A percentile compares a stretch with the other conserved stretches of the same genome.
phyloP scores from a whole-genome alignment of 192 early-diverging fungal genomes.

The Gorgonomyces haynaldii region DNA sequence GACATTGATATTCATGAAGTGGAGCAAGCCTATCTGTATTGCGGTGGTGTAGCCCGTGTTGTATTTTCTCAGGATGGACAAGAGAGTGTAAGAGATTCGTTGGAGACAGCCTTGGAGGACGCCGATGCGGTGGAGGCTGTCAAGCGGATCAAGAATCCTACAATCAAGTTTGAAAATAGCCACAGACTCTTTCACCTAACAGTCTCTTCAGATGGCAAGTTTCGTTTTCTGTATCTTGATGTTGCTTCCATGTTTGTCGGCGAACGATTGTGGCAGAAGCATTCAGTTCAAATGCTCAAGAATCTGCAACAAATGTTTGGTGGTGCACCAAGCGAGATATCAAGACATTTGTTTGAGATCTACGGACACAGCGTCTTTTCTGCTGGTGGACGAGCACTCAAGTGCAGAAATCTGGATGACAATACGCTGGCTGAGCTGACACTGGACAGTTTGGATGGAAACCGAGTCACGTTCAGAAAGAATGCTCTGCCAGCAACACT shows the following conservation, averaged over 20 bases:
- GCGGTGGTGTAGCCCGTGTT: slow-evolving; percentile 17
- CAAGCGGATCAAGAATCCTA: slow-evolving; percentile 1
- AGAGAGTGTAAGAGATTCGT: background rate
- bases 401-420: slow-evolving; percentile 10
- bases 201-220: slow-evolving; percentile 2
- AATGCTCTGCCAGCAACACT: slow-evolving; percentile 3
- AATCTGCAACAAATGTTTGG: slow-evolving; percentile 16
- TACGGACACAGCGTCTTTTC: slow-evolving; percentile 16
- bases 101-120: slow-evolving; percentile 9
- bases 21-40: slow-evolving; percentile 12
- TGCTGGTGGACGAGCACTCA: slow-evolving; percentile 15
- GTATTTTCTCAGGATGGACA: slow-evolving; percentile 9
- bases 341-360: slow-evolving; percentile 18
- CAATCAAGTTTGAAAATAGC: background rate
- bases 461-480: slow-evolving; percentile 10
- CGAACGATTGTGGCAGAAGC: slow-evolving; percentile 15
- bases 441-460: slow-evolving; percentile 1
- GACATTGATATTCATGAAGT: background rate
- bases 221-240: slow-evolving; percentile 8
- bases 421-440: slow-evolving; percentile 3
- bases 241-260: slow-evolving; percentile 15
- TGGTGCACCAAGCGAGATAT: slow-evolving; percentile 10
- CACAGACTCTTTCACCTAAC: slow-evolving; percentile 9
- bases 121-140: slow-evolving; percentile 8
- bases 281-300: slow-evolving; percentile 13